Conservation (phyloP, 352 stramenopile genomes). For the Globisporangium iwayamae region DNA sequence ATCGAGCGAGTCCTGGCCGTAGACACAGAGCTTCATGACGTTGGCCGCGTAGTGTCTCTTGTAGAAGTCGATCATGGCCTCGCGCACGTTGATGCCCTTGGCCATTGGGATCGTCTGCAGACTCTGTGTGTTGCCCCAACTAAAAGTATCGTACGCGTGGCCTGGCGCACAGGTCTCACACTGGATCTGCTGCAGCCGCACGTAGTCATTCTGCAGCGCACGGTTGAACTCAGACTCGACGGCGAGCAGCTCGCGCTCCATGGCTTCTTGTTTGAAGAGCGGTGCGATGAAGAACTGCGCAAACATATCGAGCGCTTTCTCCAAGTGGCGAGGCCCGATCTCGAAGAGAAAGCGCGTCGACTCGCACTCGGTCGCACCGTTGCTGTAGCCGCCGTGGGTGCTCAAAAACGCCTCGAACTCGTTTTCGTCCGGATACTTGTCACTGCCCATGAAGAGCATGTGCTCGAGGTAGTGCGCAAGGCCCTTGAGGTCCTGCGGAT, state of each 20-base stretch:
- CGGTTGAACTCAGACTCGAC: slow-evolving; percentile 88
- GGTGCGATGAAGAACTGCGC: slow-evolving; percentile 90
- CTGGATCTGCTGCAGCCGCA: slow-evolving; percentile 70
- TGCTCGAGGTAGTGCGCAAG: slow-evolving; percentile 89
- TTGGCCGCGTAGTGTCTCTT: slow-evolving; percentile 48
- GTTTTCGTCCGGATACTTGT: slow-evolving; percentile 91
- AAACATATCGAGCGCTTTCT: slow-evolving; percentile 85
- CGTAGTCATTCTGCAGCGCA: slow-evolving; percentile 54
- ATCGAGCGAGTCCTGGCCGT: slow-evolving; percentile 56
- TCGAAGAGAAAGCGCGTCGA: slow-evolving; percentile 91
- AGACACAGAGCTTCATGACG: slow-evolving; percentile 73
- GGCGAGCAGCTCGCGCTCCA: slow-evolving; percentile 69
- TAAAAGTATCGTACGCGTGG: slow-evolving; percentile 74
- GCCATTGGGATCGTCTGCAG: slow-evolving; percentile 35
- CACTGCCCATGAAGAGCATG: slow-evolving; percentile 92
- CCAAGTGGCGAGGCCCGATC: slow-evolving; percentile 45
- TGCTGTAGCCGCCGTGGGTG: slow-evolving; percentile 84
- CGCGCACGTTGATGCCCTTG: slow-evolving; percentile 43
- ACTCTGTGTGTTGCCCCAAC: slow-evolving; percentile 72
- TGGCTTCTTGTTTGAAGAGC: slow-evolving; percentile 67
- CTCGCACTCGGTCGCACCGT: slow-evolving; percentile 90
- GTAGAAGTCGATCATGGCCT: slow-evolving; percentile 58
- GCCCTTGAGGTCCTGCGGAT: slow-evolving; percentile 53
- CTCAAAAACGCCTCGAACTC: slow-evolving; percentile 87
- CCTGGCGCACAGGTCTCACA: slow-evolving; percentile 41